Evolutionary conservation across 352 stramenopile genomes (phyloP).

Genomic region (Phytophthora capsici): DNA sequence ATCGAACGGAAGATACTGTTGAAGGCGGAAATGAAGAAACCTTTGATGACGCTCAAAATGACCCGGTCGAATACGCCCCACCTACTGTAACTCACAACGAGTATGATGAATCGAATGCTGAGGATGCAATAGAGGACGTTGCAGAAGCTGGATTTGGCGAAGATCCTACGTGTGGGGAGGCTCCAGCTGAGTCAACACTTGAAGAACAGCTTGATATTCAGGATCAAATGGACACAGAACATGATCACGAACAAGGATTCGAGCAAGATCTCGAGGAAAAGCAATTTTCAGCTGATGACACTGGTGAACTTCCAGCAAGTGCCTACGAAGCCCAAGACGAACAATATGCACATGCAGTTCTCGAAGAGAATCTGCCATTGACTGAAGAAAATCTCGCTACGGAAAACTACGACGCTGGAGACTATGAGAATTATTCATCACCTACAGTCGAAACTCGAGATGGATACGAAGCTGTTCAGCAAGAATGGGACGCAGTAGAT

Average conservation of each 20-base stretch:
- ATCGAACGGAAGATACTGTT: background rate
- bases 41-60: background rate
- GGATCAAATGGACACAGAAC: background rate
- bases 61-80: no score
- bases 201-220: background rate
- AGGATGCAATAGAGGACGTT: background rate
- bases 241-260: constrained; percentile 1
- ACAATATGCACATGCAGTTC: background rate
- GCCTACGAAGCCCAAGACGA: background rate
- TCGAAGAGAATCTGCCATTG: background rate
- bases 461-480: background rate
- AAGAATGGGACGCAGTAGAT: background rate
- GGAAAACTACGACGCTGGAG: constrained; percentile 3
- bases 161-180: no score
- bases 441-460: constrained; percentile 1
- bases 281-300: background rate
- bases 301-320: background rate
- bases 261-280: constrained; percentile 5
- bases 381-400: background rate
- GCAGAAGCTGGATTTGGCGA: background rate
- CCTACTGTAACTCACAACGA: background rate
- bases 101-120: background rate
- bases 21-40: background rate
- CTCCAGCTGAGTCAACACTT: background rate
- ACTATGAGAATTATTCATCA: background rate